These are phyloP conservation scores for Coniochaeta prunicola DNA, from an alignment of 2,329 filamentous ascomycete genomes.

Conservation along the genomic window DNA sequence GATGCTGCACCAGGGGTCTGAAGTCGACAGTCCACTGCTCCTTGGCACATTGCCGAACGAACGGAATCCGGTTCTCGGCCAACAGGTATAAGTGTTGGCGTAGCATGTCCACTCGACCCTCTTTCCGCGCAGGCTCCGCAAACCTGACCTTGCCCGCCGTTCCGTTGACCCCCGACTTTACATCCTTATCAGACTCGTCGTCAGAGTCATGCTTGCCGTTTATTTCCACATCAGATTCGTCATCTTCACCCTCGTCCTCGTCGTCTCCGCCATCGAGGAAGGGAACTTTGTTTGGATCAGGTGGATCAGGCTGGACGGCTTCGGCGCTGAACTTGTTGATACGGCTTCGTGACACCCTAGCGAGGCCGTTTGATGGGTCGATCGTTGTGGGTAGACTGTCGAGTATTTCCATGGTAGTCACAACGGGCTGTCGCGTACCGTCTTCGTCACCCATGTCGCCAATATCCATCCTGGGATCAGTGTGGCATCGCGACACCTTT, in stretches of 20 bases:
- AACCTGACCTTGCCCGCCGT: constrained; percentile 40
- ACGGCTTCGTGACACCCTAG: constrained; percentile 41
- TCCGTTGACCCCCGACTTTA: constrained; percentile 9
- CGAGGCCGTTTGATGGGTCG: constrained; percentile 50
- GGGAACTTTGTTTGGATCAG: constrained; percentile 16
- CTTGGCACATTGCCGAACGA: constrained; percentile 61
- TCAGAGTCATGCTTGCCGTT: constrained; percentile 12
- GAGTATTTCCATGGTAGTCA: constrained; percentile 51
- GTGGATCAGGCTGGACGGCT: constrained; percentile 29
- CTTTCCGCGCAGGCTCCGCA: constrained; percentile 35
- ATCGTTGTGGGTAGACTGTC: constrained; percentile 44
- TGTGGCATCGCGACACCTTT: constrained; percentile 59
- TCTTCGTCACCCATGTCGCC: constrained; percentile 28
- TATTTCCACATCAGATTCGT: constrained; percentile 19
- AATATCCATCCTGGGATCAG: constrained; percentile 43
- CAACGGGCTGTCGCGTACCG: constrained; percentile 22
- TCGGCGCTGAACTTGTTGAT: constrained; percentile 40
- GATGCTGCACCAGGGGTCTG: constrained; percentile 57
- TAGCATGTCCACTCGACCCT: constrained; percentile 49
- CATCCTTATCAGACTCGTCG: constrained; percentile 7
- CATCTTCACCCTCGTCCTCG: constrained; percentile 25
- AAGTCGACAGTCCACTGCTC: constrained; percentile 84
- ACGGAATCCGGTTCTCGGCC: constrained; percentile 59
- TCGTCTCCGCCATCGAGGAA: constrained; percentile 24
- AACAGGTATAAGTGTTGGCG: constrained; percentile 69